Evolutionary conservation across 768 basidiomycete species (phyloP).

Genomic region (Tricholoma saponaceum): DNA sequence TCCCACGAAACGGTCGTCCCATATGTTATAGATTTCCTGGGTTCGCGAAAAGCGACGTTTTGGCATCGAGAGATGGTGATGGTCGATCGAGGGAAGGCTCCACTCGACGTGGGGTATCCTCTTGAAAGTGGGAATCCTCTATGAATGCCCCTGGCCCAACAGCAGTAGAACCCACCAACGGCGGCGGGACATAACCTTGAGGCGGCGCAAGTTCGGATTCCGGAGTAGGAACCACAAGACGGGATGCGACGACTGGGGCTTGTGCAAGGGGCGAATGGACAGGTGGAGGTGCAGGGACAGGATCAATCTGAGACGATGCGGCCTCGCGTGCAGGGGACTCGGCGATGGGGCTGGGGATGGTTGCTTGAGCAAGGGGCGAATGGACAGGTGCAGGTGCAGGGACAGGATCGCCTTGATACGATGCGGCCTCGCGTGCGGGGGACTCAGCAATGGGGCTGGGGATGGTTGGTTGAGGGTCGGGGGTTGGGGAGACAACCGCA

Average conservation of each 20-base stretch:
- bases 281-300: slow-evolving; percentile 30
- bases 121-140: too few relatives aligned
- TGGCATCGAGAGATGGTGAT: too few relatives aligned
- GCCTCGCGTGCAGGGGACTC: slow-evolving; percentile 66
- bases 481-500: slow-evolving; percentile 17
- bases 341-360: slow-evolving; percentile 58
- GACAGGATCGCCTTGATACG: slow-evolving; percentile 23
- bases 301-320: slow-evolving; percentile 30
- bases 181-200: slow-evolving; percentile 35
- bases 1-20: too few relatives aligned
- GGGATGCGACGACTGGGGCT: slow-evolving; percentile 15
- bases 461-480: slow-evolving; percentile 18
- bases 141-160: slow-evolving; percentile 50
- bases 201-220: slow-evolving; percentile 5
- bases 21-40: too few relatives aligned
- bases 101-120: slow-evolving; percentile 42
- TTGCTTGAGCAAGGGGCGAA: slow-evolving; percentile 38
- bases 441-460: slow-evolving; percentile 73
- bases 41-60: too few relatives aligned
- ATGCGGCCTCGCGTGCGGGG: slow-evolving; percentile 54
- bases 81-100: too few relatives aligned
- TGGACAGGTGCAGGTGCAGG: slow-evolving; percentile 32
- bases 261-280: slow-evolving; percentile 40
- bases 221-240: background rate
- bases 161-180: slow-evolving; percentile 31